These are phyloP conservation scores for Monosporascus ibericus DNA, from an alignment of 2,329 filamentous ascomycete genomes.

Conservation along the genomic window DNA sequence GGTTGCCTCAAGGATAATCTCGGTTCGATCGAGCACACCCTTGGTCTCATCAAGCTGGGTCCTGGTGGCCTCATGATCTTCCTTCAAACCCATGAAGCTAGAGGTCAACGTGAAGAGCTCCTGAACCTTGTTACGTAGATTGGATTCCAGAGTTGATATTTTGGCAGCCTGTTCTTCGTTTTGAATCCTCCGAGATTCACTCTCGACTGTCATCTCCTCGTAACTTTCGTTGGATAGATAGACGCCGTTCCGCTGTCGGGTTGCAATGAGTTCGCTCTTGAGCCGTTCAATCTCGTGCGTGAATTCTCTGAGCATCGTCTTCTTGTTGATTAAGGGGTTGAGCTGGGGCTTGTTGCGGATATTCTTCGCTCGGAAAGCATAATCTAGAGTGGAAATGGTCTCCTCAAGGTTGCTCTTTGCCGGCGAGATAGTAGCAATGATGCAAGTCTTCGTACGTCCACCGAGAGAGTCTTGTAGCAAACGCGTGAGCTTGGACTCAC, in stretches of 20 bases:
- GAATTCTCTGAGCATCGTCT: conserved; percentile 84
- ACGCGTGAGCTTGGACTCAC: conserved; percentile 93
- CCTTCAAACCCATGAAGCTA: conserved; percentile 81
- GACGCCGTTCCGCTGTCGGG: conserved; percentile 88
- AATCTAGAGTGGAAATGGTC: conserved; percentile 96
- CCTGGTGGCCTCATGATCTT: conserved; percentile 77
- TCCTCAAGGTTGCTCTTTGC: conserved; percentile 94
- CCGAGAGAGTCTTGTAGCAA: conserved; percentile 94
- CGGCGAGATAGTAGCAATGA: conserved; percentile 93
- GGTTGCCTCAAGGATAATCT: conserved; percentile 74
- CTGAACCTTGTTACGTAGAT: conserved; percentile 87
- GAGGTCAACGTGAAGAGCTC: conserved; percentile 83
- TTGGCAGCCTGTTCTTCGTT: conserved; percentile 88
- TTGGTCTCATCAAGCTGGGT: conserved; percentile 71
- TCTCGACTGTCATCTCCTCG: conserved; percentile 86
- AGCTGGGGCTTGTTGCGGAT: conserved; percentile 97
- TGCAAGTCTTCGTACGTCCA: conserved; percentile 94
- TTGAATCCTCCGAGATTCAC: conserved; percentile 84
- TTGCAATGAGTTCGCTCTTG: conserved; percentile 88
- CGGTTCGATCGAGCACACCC: conserved; percentile 78
- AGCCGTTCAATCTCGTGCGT: conserved; percentile 89
- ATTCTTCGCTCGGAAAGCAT: conserved; percentile 96
- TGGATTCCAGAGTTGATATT: conserved; percentile 86
- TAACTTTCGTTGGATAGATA: conserved; percentile 86
- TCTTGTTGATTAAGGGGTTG: conserved; percentile 88